Base-by-base conservation (phyloP, 306 rosid species). In the Corylus heterophylla region DNA sequence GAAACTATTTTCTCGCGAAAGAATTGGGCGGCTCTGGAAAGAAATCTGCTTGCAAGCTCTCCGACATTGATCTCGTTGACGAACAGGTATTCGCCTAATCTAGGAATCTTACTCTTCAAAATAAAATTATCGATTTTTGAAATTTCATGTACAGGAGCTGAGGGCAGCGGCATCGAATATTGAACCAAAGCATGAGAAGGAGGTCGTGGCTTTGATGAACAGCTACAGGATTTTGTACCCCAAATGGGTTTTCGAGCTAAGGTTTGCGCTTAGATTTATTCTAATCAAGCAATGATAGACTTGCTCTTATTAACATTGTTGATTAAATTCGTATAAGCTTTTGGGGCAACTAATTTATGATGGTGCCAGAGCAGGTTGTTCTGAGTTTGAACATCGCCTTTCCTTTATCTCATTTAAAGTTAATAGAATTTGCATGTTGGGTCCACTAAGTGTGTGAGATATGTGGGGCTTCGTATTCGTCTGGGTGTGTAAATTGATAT, bases 1-100 rank as follows among this genome's bases (percentile, higher is more conserved):
- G 98, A 83, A 91, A 91, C 74, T 95, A 95, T 84, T 95, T 94
- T 85, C 87, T 94, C 71, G 89, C 98, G 0, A 94, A 92, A 85
- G 98, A 92, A 84, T 62, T 80, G 51, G 84, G 90, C 7, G 87
- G 95, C 64, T 84, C 97, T 0, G 84, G 80, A 9, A 91, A 90
- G 86, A 92, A 91, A 85, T 92, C 98, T 1, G 73, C 75, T n/a
- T 82, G 48, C 61, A 92, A 89, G 74, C 86, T 94, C 75, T 87
- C 97, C 1, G 97, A 92, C 59, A 89, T 94, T 59, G 71, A 84
- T 31, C 80, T 91, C 54, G 97, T 92, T 18, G 97, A 91, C 74
- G 97, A 94, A 63, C 92, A 91, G 95, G 97, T 90, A 50, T n/a
- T 37, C 0, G 17, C 54, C 44, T 54, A 50, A 67, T 12, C 45